Conservation (phyloP, 495 filamentous ascomycete genomes). For the Chaetomidium leptoderma region DNA sequence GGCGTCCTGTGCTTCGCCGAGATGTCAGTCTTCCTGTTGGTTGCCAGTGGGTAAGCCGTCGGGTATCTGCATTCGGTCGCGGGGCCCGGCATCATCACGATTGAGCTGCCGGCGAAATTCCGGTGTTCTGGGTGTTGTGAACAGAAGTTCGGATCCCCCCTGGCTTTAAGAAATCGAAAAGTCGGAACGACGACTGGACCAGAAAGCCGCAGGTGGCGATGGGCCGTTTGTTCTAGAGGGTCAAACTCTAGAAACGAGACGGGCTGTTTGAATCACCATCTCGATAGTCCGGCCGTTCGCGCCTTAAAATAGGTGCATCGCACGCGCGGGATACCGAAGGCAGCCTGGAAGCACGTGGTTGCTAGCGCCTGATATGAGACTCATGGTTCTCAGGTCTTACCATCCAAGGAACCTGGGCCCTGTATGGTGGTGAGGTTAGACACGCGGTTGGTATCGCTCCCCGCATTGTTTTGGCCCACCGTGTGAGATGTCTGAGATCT, state of each 20-base stretch:
- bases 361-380: not conserved
- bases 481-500: conserved; percentile 34
- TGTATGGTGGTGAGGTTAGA: not conserved
- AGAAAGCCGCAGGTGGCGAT: too few species aligned
- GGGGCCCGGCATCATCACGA: conserved; percentile 31
- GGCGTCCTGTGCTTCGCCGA: conserved; percentile 27
- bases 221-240: too few species aligned
- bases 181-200: too few species aligned
- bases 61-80: conserved; percentile 30
- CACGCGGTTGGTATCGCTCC: not conserved
- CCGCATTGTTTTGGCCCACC: conserved; percentile 15
- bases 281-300: too few species aligned
- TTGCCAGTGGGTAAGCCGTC: not conserved
- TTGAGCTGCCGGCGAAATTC: conserved; percentile 11
- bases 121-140: conserved; percentile 24
- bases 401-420: not conserved
- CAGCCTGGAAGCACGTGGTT: not conserved
- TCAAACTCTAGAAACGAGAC: too few species aligned
- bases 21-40: conserved; percentile 22
- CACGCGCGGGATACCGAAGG: too few species aligned
- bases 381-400: not conserved
- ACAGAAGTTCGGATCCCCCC: not conserved
- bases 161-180: too few species aligned
- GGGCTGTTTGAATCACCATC: too few species aligned
- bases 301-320: not conserved